Conservation (phyloP, 139 green algal species). For the Auxenochlorella pyrenoidosa region DNA sequence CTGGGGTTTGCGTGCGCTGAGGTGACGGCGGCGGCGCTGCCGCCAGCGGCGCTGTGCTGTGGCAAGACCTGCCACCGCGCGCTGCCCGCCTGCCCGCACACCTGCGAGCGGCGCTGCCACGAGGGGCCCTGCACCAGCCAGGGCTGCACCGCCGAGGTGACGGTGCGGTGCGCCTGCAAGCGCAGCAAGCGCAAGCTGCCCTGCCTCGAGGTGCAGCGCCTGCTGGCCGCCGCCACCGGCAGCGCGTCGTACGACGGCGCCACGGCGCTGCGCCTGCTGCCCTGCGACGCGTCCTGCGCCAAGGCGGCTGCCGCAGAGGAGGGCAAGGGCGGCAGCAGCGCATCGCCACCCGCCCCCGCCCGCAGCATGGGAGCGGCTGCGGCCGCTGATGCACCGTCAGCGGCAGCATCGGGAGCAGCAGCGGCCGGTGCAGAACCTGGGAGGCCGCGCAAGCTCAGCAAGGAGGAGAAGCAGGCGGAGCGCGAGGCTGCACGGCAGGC, state of each 20-base stretch:
- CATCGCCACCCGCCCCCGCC: not conserved
- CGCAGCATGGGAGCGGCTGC: not conserved
- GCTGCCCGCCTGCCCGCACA: slow-evolving; percentile 69
- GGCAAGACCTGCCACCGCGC: slow-evolving; percentile 67
- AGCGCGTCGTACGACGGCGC: slow-evolving; percentile 47
- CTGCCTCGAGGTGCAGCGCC: slow-evolving; percentile 62
- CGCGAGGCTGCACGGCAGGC: not conserved
- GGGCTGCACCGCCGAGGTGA: slow-evolving; percentile 67
- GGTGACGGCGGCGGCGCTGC: not conserved
- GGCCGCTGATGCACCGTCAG: not conserved
- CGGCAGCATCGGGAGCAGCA: not conserved
- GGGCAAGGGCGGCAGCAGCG: not conserved
- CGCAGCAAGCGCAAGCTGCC: slow-evolving; percentile 65
- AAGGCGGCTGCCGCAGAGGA: not conserved
- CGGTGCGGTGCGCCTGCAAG: slow-evolving; percentile 76
- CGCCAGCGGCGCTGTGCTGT: slow-evolving; percentile 51
- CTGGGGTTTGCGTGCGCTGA: slow-evolving; percentile 67
- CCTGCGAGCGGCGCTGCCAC: slow-evolving; percentile 71
- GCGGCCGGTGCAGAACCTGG: not conserved
- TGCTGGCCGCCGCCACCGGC: slow-evolving; percentile 44
- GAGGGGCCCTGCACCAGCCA: slow-evolving; percentile 61
- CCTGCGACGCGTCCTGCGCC: slow-evolving; percentile 65
- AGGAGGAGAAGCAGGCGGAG: slow-evolving; percentile 29
- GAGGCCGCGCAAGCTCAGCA: slow-evolving; percentile 10
- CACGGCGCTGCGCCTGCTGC: slow-evolving; percentile 61